Evolutionary conservation across 768 basidiomycete genomes (phyloP), one percentile per base, ranked within the genome.

Genomic region (Lentinula boryana): DNA sequence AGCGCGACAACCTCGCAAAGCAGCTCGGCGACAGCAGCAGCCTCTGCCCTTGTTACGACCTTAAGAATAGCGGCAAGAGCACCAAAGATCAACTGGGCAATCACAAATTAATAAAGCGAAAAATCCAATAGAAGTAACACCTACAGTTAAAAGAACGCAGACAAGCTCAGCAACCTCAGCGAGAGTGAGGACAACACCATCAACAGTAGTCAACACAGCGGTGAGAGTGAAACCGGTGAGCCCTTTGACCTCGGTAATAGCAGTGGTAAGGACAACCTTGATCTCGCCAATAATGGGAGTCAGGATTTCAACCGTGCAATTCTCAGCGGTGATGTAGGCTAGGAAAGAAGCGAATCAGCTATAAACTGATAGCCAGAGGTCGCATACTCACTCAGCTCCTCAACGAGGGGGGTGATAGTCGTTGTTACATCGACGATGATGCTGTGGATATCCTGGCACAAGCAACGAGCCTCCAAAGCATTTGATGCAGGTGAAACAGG

Each of bases 81-180:
- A 32, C 15, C 18, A 51, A 59, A 63, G 58, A 63, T 60, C 18
- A 63, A 35, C 62, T 63, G 54, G 0, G 16, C 40, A 44, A 18
- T 0, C 10, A 7, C 33, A n/a, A 12, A 55, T 31, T n/a, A 9
- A 32, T 2, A 9, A 57, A 7, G 18, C 7, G 2, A 31, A 31
- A 32, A 31, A 21, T 4, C 27, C 5, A 27, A 12, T 2, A 27
- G 6, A 13, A 31, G 33, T 15, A 49, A 61, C 16, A 32, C 63
- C 13, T 49, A 63, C 63, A 27, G 21, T 12, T 16, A 63, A 32
- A 32, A 63, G 54, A 33, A 10, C 46, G 32, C 38, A 50, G 10
- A 63, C 31, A 31, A 63, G 54, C 5, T 49, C 55, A 23, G 63
- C 63, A 36, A 63, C 41, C 16, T 63, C 63, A 46, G 50, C 21